Conservation (phyloP, 441 rosid genomes). For the Flueggea neowawraea region DNA sequence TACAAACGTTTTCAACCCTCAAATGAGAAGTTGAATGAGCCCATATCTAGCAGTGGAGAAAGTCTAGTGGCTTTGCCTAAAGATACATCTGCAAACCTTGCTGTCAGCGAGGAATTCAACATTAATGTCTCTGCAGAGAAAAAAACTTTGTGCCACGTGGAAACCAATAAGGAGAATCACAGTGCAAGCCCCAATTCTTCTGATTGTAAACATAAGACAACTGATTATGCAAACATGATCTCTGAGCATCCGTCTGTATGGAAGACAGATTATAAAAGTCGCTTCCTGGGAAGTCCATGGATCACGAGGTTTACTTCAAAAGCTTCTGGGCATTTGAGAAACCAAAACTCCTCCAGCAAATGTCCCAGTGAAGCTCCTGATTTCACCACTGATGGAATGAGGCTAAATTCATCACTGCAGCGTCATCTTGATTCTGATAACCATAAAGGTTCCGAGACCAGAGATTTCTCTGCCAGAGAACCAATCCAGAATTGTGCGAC, state of each 20-base stretch:
- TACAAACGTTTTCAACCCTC: conserved; percentile 30
- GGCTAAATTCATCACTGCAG: conserved; percentile 17
- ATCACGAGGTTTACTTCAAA: conserved; percentile 67
- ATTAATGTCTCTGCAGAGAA: conserved; percentile 27
- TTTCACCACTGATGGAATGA: conserved; percentile 23
- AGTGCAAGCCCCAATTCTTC: conserved; percentile 36
- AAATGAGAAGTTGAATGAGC: conserved; percentile 30
- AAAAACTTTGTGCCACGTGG: conserved; percentile 26
- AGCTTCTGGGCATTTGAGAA: conserved; percentile 19
- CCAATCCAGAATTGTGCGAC: conserved; percentile 14
- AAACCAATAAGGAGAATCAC: conserved; percentile 26
- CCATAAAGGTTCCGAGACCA: conserved; percentile 13
- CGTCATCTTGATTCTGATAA: conserved; percentile 15
- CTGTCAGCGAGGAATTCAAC: conserved; percentile 19
- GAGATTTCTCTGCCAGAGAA: conserved; percentile 20
- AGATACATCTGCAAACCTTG: conserved; percentile 22
- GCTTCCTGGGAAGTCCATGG: conserved; percentile 62
- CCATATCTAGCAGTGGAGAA: conserved; percentile 24
- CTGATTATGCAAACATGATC: conserved; percentile 23
- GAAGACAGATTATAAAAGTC: conserved; percentile 37
- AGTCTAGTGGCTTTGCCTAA: conserved; percentile 28
- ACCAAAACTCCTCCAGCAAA: conserved; percentile 15
- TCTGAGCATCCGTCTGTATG: conserved; percentile 31
- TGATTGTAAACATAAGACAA: conserved; percentile 31
- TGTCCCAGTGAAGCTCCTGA: conserved; percentile 17